phyloP scores from a whole-genome alignment of 805 yeast species.

The Barnettozyma sucrosica region DNA sequence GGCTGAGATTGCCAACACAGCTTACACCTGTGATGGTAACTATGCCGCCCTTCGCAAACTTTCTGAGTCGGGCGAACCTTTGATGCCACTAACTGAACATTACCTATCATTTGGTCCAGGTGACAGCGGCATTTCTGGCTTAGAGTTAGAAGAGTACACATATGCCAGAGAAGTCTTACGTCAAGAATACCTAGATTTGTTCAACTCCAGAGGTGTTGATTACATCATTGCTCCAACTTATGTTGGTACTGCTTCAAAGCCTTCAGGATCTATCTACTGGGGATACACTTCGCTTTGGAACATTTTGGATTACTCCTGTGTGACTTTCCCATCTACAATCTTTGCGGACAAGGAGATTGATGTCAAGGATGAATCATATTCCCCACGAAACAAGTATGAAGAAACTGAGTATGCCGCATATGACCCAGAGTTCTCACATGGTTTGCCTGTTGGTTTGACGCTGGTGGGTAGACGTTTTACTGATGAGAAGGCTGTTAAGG shows the following conservation, averaged over 20 bases:
- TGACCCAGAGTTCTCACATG: slow-evolving; percentile 44
- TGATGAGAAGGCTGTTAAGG: slow-evolving; percentile 44
- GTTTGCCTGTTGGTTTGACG: slow-evolving; percentile 48
- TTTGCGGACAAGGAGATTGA: slow-evolving; percentile 39
- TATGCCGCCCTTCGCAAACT: slow-evolving; percentile 45
- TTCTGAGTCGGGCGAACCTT: slow-evolving; percentile 63
- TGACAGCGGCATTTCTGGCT: slow-evolving; percentile 36
- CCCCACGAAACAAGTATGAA: slow-evolving; percentile 21
- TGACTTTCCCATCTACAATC: slow-evolving; percentile 50
- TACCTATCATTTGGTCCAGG: slow-evolving; percentile 55
- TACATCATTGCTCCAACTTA: slow-evolving; percentile 64
- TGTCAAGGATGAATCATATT: slow-evolving; percentile 31
- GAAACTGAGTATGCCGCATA: slow-evolving; percentile 30
- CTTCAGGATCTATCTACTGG: slow-evolving; percentile 64
- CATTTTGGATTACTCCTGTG: slow-evolving; percentile 63
- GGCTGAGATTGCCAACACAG: slow-evolving; percentile 46
- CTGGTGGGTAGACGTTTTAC: slow-evolving; percentile 44
- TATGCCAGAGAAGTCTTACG: slow-evolving; percentile 51
- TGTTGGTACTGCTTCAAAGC: slow-evolving; percentile 66
- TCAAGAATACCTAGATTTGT: slow-evolving; percentile 47
- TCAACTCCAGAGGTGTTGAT: slow-evolving; percentile 53
- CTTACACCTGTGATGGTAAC: slow-evolving; percentile 69
- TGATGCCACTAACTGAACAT: slow-evolving; percentile 58
- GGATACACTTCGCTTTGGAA: slow-evolving; percentile 76
- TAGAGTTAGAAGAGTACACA: slow-evolving; percentile 53